phyloP scores from a whole-genome alignment of 2,329 filamentous ascomycete genomes.

The Aspergillus oerlinghausenensis region DNA sequence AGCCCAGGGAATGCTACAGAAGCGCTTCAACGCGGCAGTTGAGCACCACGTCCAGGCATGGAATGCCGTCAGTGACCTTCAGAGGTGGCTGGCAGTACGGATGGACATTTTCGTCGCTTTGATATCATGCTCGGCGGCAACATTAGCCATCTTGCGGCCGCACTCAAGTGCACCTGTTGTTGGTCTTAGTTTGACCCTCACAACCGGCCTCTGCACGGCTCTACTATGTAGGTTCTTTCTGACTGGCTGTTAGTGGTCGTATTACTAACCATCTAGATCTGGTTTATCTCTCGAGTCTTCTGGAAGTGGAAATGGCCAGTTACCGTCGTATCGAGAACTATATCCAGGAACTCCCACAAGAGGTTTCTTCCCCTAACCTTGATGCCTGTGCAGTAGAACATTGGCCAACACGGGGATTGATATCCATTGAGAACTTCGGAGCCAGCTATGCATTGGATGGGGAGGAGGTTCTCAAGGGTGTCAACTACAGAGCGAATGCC shows the following conservation, averaged over 20 bases:
- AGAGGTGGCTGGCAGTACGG: slow-evolving; percentile 12
- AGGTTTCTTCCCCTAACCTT: slow-evolving; percentile 21
- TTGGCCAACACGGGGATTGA: slow-evolving; percentile 67
- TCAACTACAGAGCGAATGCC: slow-evolving; percentile 59
- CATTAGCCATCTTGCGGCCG: slow-evolving; percentile 2
- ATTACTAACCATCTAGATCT: slow-evolving; percentile 3
- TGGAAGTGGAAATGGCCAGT: slow-evolving; percentile 71
- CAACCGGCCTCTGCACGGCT: slow-evolving; percentile 7
- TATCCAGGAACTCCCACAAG: slow-evolving; percentile 60
- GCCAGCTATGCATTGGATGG: slow-evolving; percentile 65
- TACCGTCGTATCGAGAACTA: slow-evolving; percentile 71
- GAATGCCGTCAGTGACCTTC: slow-evolving; percentile 12
- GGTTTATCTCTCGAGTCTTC: slow-evolving; percentile 9
- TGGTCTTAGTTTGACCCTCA: slow-evolving; percentile 10
- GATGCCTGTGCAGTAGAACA: slow-evolving; percentile 51
- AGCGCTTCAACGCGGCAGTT: slow-evolving; percentile 4
- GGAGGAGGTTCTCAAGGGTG: slow-evolving; percentile 61
- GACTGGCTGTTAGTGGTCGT: no score
- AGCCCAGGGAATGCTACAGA: slow-evolving; percentile 8
- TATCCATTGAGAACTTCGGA: slow-evolving; percentile 64
- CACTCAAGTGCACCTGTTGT: slow-evolving; percentile 6
- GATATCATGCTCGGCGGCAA: slow-evolving; percentile 9
- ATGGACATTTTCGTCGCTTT: slow-evolving; percentile 11
- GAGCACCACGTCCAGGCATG: slow-evolving; percentile 9
- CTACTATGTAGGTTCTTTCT: slow-evolving; percentile 4